Base-by-base conservation (phyloP, 768 basidiomycete species). In the Daedaleopsis sinensis region DNA sequence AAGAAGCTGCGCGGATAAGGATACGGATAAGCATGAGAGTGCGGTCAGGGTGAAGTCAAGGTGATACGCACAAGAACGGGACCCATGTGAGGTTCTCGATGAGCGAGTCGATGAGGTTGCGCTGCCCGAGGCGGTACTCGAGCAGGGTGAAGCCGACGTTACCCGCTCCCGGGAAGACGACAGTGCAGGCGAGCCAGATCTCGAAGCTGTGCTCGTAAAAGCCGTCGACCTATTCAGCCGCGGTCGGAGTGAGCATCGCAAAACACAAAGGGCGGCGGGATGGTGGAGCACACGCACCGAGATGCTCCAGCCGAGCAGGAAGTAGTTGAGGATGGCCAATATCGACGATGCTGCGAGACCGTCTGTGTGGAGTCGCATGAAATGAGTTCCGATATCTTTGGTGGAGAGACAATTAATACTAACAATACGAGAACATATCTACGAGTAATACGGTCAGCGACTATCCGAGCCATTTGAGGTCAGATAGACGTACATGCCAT, bases 191-290 rank as follows among this genome's bases (percentile, higher is more conserved):
- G 15, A 93, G 76, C 81, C 86, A 89, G 62, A 91, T 86, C 71
- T 90, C 86, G 69, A 88, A 89, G 65, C 82, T 84, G 70, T 86
- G 84, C 75, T 86, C 75, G 75, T 89, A 91, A 72, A 79, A 91
- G 0, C 84, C 87, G 65, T 91, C 89, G 44, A 90, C 80, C 32
- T 84, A 37, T 13, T 13, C 15, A 24, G 42, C 13, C 39, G 39
- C 39, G 18, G 39, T 18, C 11, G 5, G 9, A 7, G 21, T 46
- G 7, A 49, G 49, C 0, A 16, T 32, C 27, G 1, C 35, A 8
- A 3, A 1, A 12, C 23, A 12, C 5, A 11, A 11, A 21, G 4
- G n/a, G 16, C 16, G 18, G 11, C 1, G 2, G 18, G 19, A 19
- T 6, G 19, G 46, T 24, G 5, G 16, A 19, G 44, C 5, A 46